Conservation (phyloP, 148 eudicot genomes). For the Dysphania ambrosioides region DNA sequence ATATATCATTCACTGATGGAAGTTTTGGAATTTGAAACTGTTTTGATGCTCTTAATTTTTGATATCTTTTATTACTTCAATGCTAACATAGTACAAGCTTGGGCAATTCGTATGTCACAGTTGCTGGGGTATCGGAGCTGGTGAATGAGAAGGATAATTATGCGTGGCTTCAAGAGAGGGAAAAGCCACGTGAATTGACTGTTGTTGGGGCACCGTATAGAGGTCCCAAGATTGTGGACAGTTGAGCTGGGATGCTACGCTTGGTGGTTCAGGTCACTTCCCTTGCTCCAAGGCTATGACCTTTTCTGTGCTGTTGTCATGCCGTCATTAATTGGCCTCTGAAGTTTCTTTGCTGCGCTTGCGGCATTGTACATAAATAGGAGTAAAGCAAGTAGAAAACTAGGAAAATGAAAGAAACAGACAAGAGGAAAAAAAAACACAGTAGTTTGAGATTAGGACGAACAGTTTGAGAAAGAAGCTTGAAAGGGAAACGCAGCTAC, state of each 20-base stretch:
- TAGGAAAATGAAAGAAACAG: not conserved
- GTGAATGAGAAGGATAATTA: constrained; percentile 46
- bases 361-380: constrained; percentile 23
- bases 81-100: not conserved
- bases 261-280: not conserved
- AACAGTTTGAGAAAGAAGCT: not conserved
- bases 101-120: constrained; percentile 23
- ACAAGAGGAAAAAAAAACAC: not conserved
- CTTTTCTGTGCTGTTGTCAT: not conserved
- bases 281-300: not conserved
- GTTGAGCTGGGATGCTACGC: not conserved
- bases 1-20: no score
- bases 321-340: not conserved
- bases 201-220: constrained; percentile 53
- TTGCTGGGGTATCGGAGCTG: constrained; percentile 32
- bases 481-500: not conserved
- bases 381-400: not conserved
- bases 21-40: not conserved
- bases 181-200: constrained; percentile 47
- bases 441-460: not conserved
- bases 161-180: constrained; percentile 80
- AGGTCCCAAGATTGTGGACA: constrained; percentile 57
- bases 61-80: not conserved
- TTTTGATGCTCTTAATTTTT: not conserved
- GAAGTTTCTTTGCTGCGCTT: not conserved